Percentiles rank a stretch among this genome's conserved stretches.
Evolutionary conservation across 495 filamentous ascomycete species (phyloP).

Genomic region (Lichina pygmaea): DNA sequence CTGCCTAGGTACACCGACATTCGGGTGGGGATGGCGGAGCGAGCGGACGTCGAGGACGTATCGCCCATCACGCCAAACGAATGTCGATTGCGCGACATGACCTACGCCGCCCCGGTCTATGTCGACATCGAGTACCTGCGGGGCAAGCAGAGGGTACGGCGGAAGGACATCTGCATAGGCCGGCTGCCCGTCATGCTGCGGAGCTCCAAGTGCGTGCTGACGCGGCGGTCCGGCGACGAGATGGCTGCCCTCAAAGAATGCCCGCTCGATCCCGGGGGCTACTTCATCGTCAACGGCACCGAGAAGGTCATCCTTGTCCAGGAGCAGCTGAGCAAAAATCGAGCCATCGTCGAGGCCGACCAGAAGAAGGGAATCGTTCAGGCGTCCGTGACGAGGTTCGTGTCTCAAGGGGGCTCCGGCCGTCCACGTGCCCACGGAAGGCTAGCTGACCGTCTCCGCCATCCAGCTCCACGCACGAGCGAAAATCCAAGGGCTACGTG

Average conservation of each 20-base stretch:
- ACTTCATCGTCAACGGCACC: conserved; percentile 66
- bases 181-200: conserved; percentile 90
- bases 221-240: conserved; percentile 48
- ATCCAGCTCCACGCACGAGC: conserved; percentile 72
- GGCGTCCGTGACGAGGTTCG: conserved; percentile 66
- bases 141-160: conserved; percentile 39
- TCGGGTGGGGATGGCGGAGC: conserved; percentile 50
- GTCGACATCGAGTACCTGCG: conserved; percentile 73
- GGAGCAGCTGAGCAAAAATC: conserved; percentile 94
- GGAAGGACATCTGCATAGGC: conserved; percentile 51
- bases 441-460: not conserved
- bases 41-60: conserved; percentile 38
- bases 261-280: conserved; percentile 83
- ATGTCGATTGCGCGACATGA: conserved; percentile 82
- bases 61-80: conserved; percentile 67
- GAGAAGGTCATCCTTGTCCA: conserved; percentile 98
- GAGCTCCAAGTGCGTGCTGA: conserved; percentile 73
- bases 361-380: conserved; percentile 75
- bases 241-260: conserved; percentile 84
- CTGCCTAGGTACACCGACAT: conserved; percentile 44
- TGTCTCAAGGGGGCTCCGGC: not conserved
- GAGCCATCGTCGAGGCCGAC: conserved; percentile 86
- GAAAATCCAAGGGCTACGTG: conserved; percentile 93
- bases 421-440: not conserved
- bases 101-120: conserved; percentile 74